phyloP scores from a whole-genome alignment of 2,329 filamentous ascomycete species.

The Ceratocystis alfenasii region DNA sequence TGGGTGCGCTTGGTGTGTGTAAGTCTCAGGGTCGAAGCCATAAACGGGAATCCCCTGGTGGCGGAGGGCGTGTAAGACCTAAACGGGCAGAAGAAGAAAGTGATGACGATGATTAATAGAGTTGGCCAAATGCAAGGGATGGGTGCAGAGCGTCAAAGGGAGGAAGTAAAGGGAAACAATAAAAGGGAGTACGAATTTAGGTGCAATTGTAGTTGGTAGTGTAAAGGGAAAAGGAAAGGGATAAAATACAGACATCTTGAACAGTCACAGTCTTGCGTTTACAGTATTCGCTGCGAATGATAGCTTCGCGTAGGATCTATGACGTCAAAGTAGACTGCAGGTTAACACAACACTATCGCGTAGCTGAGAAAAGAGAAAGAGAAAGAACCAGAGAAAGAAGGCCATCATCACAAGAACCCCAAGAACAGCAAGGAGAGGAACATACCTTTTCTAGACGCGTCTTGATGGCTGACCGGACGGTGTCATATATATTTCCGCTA shows the following conservation, averaged over 20 bases:
- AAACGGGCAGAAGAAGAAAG: no score
- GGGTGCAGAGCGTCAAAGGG: no score
- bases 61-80: conserved; percentile 45
- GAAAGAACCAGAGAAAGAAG: neutral
- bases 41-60: conserved; percentile 43
- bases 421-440: neutral
- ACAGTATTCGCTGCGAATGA: conserved; percentile 42
- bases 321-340: neutral
- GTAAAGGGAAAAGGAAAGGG: neutral
- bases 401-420: no score
- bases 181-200: neutral
- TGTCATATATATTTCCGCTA: conserved; percentile 50
- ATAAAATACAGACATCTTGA: conserved; percentile 40
- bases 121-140: no score
- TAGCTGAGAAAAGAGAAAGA: neutral
- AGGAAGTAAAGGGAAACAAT: neutral
- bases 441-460: conserved; percentile 38
- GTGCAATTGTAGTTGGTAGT: no score
- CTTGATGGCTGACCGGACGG: conserved; percentile 43
- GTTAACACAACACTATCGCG: neutral
- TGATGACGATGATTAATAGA: no score
- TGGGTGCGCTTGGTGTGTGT: conserved; percentile 24
- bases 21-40: conserved; percentile 41
- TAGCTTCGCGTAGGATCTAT: conserved; percentile 42
- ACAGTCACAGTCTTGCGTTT: conserved; percentile 51